Conservation (phyloP, 495 filamentous ascomycete species). For the Parachaetomium inaequale region DNA sequence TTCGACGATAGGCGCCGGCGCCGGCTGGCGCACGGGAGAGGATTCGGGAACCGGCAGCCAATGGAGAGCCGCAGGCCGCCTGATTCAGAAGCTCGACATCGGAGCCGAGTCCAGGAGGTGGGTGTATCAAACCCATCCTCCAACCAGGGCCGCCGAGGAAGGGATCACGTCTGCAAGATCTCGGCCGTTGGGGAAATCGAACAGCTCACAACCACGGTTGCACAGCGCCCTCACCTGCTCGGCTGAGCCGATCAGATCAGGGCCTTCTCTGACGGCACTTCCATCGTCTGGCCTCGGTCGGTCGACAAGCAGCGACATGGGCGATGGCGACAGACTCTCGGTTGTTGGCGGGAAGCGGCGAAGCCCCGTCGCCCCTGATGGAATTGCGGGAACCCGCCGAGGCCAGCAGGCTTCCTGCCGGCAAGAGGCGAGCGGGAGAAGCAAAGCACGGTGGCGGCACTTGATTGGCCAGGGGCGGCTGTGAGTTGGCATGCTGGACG, state of each 20-base stretch:
- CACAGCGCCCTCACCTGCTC: neutral
- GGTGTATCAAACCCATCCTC: neutral
- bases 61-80: neutral
- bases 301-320: neutral
- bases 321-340: neutral
- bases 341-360: too few relatives aligned
- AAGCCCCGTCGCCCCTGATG: too few relatives aligned
- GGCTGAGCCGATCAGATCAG: neutral
- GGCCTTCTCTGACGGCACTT: neutral
- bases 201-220: neutral
- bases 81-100: slow-evolving; percentile 2
- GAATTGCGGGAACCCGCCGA: neutral
- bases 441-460: slow-evolving; percentile 24
- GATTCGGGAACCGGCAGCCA: slow-evolving; percentile 2
- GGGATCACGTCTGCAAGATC: slow-evolving; percentile 6
- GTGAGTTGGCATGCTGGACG: slow-evolving; percentile 31
- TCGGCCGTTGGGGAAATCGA: slow-evolving; percentile 13
- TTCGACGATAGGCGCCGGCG: slow-evolving; percentile 3
- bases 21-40: neutral
- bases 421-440: slow-evolving; percentile 17
- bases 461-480: slow-evolving; percentile 29
- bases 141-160: neutral
- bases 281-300: neutral
- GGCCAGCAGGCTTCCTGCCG: neutral
- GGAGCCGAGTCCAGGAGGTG: neutral